Conservation (phyloP, 2,329 filamentous ascomycete species). For the Fusarium sp. region DNA sequence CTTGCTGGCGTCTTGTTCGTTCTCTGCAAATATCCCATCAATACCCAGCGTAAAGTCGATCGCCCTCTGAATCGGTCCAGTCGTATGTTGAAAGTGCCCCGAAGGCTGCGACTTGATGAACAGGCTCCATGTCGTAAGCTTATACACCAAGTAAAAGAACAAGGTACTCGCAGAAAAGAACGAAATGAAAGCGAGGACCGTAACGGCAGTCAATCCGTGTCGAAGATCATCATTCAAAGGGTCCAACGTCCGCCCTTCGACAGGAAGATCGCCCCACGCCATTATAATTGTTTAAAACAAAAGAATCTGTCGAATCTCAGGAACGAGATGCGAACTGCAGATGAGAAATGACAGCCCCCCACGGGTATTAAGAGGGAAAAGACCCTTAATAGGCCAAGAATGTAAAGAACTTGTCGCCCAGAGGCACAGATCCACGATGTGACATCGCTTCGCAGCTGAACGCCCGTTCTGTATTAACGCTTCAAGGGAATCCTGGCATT, state of each 20-base stretch:
- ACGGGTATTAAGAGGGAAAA: neutral
- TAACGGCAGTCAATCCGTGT: constrained; percentile 45
- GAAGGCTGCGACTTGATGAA: constrained; percentile 27
- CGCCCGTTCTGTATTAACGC: neutral
- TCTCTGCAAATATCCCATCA: constrained; percentile 46
- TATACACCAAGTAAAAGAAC: constrained; percentile 47
- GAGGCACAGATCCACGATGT: constrained; percentile 19
- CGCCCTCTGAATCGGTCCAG: constrained; percentile 33
- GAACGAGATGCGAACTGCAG: neutral
- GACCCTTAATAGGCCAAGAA: neutral
- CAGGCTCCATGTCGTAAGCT: constrained; percentile 44
- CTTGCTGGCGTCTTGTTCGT: neutral
- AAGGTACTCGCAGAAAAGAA: constrained; percentile 43
- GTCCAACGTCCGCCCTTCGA: constrained; percentile 38
- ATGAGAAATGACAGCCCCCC: neutral
- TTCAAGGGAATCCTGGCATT: neutral
- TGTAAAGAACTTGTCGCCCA: neutral
- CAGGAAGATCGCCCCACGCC: constrained; percentile 37
- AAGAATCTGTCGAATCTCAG: neutral
- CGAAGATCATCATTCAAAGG: constrained; percentile 35
- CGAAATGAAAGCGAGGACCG: constrained; percentile 44
- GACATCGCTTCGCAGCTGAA: constrained; percentile 1
- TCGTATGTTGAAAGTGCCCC: constrained; percentile 8
- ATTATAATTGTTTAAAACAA: constrained; percentile 11
- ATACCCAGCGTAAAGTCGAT: constrained; percentile 49